Base-by-base conservation (phyloP, 75 land plant species). In the Selaginella moellendorffii region DNA sequence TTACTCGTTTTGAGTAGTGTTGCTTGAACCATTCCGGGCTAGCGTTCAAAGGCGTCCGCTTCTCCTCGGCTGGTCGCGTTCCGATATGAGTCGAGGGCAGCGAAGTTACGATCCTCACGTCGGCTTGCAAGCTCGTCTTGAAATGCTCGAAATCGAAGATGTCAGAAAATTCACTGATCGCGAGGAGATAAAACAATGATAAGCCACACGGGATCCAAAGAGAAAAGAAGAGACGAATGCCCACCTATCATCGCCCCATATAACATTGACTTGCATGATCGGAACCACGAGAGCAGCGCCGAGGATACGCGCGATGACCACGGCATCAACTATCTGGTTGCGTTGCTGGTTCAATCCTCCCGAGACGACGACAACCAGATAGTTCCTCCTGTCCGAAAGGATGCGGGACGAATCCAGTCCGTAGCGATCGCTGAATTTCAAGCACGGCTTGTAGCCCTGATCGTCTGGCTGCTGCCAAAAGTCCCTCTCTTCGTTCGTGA, bases 401-500 rank as follows among this genome's bases (percentile, higher is more conserved):
- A 56, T 24, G 8, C 24, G 59, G 59, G 24, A 25, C 2, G 59
- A 56, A 56, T 19, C 59, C 59, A 8, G n/a, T 56, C 21, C n/a
- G n/a, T 56, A 56, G 17, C n/a, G 2, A 8, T 19, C 23, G 59
- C 17, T 56, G 24, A 56, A 56, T 21, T 56, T 8, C 21, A 56
- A 25, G 59, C 59, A 56, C 5, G 59, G 59, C 59, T 56, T 56
- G 24, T 56, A 56, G 2, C 59, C 59, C 8, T 19, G 24, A 25
- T 24, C 59, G 21, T 56, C 59, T 8, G 59, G 59, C n/a, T 56
- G 25, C 59, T 9, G 5, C 59, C 59, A 56, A 25, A 56, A 56
- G 17, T 56, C 59, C 59, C 59, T 56, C 59, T 56, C 59, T 2
- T 56, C n/a, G 17, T 56, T 19, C n/a, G 59, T 56, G 29, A 71